Conservation (phyloP, 2,329 filamentous ascomycete species). For the Xylaria hypoxylon region DNA sequence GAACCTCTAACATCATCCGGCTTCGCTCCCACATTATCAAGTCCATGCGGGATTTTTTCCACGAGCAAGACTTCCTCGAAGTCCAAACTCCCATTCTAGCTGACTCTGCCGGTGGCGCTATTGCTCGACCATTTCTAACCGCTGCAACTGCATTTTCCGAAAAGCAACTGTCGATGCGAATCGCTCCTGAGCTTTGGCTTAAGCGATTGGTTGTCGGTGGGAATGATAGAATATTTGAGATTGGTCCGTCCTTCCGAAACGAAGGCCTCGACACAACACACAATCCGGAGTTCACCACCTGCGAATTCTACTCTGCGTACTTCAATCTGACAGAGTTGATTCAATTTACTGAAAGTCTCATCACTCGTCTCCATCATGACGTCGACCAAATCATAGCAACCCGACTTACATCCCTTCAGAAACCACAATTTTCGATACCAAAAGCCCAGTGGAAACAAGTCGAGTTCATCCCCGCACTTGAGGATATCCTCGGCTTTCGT, state of each 20-base stretch:
- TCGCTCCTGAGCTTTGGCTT: constrained; percentile 94
- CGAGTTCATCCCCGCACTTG: constrained; percentile 85
- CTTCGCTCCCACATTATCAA: constrained; percentile 80
- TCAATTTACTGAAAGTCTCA: constrained; percentile 76
- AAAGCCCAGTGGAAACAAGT: constrained; percentile 72
- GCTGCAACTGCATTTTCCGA: constrained; percentile 79
- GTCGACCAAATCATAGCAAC: constrained; percentile 59
- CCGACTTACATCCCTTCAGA: constrained; percentile 60
- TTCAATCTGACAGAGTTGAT: constrained; percentile 82
- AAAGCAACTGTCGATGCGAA: constrained; percentile 79
- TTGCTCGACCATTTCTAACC: constrained; percentile 88
- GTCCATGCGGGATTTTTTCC: constrained; percentile 78
- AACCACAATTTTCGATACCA: constrained; percentile 62
- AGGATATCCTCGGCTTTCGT: constrained; percentile 71
- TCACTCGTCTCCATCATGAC: constrained; percentile 69
- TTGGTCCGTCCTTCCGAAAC: constrained; percentile 92
- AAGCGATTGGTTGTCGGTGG: constrained; percentile 92
- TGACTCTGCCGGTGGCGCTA: constrained; percentile 84
- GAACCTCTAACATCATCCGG: constrained; percentile 75
- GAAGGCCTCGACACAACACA: constrained; percentile 92
- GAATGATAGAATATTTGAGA: constrained; percentile 90
- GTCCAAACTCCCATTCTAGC: constrained; percentile 92
- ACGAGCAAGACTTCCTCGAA: constrained; percentile 80
- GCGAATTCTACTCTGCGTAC: constrained; percentile 95
- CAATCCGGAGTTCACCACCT: constrained; percentile 97